Evolutionary conservation across 306 rosid genomes (phyloP).

Genomic region (Senna tora): DNA sequence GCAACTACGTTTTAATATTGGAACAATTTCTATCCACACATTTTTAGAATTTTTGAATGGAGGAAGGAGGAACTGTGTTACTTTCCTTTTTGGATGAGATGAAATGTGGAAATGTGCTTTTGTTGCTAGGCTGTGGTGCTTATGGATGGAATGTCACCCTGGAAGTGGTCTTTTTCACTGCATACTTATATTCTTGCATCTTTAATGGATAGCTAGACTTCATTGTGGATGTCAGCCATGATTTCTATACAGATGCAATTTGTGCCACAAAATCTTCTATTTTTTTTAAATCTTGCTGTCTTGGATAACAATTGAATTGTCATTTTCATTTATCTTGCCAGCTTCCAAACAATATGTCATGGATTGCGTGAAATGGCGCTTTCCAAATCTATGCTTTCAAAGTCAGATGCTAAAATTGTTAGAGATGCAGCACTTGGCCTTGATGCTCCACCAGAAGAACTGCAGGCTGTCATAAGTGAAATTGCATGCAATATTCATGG

Average conservation of each 20-base stretch:
- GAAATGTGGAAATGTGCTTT: neutral
- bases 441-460: constrained; percentile 70
- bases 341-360: constrained; percentile 76
- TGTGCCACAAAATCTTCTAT: neutral
- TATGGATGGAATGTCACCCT: neutral
- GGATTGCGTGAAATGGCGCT: constrained; percentile 69
- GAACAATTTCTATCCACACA: neutral
- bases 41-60: neutral
- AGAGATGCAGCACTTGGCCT: constrained; percentile 62
- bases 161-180: neutral
- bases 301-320: constrained; percentile 39
- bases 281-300: no score
- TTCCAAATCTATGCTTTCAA: constrained; percentile 50
- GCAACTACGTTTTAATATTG: neutral
- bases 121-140: neutral
- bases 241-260: neutral
- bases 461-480: constrained; percentile 62
- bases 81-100: no score
- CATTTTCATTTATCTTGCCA: constrained; percentile 45
- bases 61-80: neutral
- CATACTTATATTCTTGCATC: constrained; percentile 1
- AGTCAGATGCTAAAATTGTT: constrained; percentile 65
- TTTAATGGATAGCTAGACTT: neutral
- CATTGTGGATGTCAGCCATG: neutral
- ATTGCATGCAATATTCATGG: constrained; percentile 76